A percentile compares a stretch with the other conserved stretches of the same genome.
Evolutionary conservation across 2,329 filamentous ascomycete genomes (phyloP).

Genomic region (Talaromyces sp.): DNA sequence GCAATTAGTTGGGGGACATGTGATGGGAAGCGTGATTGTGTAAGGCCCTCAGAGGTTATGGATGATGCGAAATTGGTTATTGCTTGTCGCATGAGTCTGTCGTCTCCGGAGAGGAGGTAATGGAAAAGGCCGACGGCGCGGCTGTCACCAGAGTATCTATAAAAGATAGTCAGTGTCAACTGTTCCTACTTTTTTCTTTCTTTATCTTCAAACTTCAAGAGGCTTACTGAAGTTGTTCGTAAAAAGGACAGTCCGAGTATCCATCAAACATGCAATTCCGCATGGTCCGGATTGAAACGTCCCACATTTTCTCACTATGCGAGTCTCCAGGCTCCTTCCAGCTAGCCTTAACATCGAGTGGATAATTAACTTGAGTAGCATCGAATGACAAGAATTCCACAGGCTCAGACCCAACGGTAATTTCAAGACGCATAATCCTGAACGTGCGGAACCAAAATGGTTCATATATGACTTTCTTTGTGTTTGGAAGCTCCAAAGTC

Average conservation of each 20-base stretch:
- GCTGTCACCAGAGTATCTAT: slow-evolving; percentile 22
- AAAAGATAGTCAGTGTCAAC: neutral
- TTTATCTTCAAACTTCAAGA: neutral
- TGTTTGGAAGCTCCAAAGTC: slow-evolving; percentile 18
- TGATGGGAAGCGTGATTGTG: slow-evolving; percentile 26
- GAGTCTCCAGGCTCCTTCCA: slow-evolving; percentile 15
- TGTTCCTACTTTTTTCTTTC: neutral
- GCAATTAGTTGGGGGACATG: slow-evolving; percentile 26
- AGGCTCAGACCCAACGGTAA: slow-evolving; percentile 18
- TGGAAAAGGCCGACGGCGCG: slow-evolving; percentile 25
- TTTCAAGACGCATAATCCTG: slow-evolving; percentile 27
- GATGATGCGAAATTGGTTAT: slow-evolving; percentile 28
- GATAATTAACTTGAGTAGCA: slow-evolving; percentile 34
- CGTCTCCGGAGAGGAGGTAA: slow-evolving; percentile 28
- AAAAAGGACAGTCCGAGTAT: slow-evolving; percentile 32
- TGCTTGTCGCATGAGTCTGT: slow-evolving; percentile 27
- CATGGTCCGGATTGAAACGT: slow-evolving; percentile 26
- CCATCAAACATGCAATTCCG: slow-evolving; percentile 33
- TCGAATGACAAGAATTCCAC: slow-evolving; percentile 22
- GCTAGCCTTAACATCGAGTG: slow-evolving; percentile 25
- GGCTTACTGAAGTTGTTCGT: slow-evolving; percentile 31
- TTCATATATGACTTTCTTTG: slow-evolving; percentile 21
- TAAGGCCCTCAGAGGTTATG: slow-evolving; percentile 22
- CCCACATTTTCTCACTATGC: slow-evolving; percentile 22
- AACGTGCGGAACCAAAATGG: slow-evolving; percentile 42